Evolutionary conservation across 257 asterid species (phyloP).

Genomic region (Haberlea rhodopensis): DNA sequence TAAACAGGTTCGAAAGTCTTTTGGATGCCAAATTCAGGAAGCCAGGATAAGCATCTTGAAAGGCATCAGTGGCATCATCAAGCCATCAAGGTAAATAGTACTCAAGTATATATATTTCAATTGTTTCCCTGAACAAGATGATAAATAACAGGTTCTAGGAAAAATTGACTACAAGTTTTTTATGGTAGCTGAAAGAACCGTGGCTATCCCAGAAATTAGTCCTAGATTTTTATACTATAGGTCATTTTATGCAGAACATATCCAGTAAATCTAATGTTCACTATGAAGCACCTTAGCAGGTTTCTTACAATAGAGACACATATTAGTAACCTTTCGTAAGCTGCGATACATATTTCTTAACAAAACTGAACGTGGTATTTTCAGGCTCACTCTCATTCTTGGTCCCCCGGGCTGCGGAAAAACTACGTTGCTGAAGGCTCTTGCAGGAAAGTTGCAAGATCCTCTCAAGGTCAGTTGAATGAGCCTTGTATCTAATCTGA

Average conservation of each 20-base stretch:
- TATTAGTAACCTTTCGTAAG: not conserved
- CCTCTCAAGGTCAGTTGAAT: slow-evolving; percentile 32
- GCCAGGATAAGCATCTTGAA: slow-evolving; percentile 34
- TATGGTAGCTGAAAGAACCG: not conserved
- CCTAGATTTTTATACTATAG: not conserved
- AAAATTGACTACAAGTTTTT: not conserved
- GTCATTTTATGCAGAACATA: not conserved
- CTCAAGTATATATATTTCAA: not conserved
- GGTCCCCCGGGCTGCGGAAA: slow-evolving; percentile 46
- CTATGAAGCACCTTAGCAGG: too few species aligned
- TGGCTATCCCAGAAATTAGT: not conserved
- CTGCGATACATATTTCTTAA: not conserved
- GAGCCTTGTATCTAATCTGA: too few species aligned
- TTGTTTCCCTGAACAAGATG: not conserved
- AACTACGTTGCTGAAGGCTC: slow-evolving; percentile 38
- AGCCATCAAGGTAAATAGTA: slow-evolving; percentile 36
- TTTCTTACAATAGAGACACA: too few species aligned
- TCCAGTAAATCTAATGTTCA: not conserved
- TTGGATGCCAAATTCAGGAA: slow-evolving; percentile 12
- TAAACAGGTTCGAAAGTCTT: not conserved
- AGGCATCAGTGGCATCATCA: slow-evolving; percentile 35
- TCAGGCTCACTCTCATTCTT: slow-evolving; percentile 41
- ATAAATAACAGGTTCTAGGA: not conserved
- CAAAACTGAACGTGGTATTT: not conserved
- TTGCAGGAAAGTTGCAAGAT: slow-evolving; percentile 35